Evolutionary conservation across 2,329 filamentous ascomycete species (phyloP), one percentile per base, ranked within the genome.

Genomic region (Rutstroemia sp.): DNA sequence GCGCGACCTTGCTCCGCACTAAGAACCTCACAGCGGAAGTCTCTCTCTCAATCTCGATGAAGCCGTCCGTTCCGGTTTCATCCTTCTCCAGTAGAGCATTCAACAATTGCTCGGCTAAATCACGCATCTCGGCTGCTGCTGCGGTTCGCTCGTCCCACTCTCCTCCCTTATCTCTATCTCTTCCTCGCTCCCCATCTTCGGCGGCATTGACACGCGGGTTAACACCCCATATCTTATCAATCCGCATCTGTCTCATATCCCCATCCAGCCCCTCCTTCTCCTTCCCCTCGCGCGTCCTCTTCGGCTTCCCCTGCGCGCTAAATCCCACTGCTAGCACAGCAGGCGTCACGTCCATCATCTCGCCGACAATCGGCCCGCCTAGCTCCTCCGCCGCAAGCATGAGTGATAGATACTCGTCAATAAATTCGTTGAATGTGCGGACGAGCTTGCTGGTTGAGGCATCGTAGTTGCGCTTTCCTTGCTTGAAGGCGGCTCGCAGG

Each of bases 371-470:
- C 0, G 90, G 90, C 0, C 90, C 90, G 7, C 90, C 90, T 1
- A 92, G 77, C 66, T 91, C 88, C 72, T 95, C 90, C 0, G 88
- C 88, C 6, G 89, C 90, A 45, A 95, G 76, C 82, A 92, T 88
- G 3, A 80, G 73, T 1, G 87, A 87, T 1, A 95, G 77, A 42
- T 82, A 79, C 45, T 82, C 74, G 59, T 88, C 81, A 57, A 92
- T 85, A 66, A 95, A 95, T 16, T 73, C 74, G 61, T 86, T 81
- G 55, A 95, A 77, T 0, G 81, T 77, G 57, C 78, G 79, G 55
- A 87, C 79, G 16, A 94, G 74, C 44, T 73, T 76, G 1, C 75
- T 74, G 1, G 84, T 86, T 61, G 86, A 80, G 52, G 70, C 74
- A 56, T 86, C 80, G 65, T 90, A 86, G 42, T 72, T 68, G 50